Evolutionary conservation across 331 rosid species (phyloP).

Genomic region (Erythrophleum ivorense): DNA sequence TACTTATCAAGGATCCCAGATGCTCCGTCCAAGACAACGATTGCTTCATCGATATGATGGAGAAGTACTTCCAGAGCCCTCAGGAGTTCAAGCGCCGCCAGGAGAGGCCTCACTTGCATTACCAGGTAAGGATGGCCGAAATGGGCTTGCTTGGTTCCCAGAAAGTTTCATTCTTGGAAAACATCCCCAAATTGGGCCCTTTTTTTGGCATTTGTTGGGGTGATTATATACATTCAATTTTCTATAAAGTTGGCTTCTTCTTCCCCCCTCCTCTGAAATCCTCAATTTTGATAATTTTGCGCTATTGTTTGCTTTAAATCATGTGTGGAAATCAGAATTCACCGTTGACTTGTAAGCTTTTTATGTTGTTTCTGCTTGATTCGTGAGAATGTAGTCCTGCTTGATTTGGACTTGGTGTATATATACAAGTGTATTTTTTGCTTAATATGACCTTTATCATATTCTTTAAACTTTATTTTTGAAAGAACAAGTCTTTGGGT

Average conservation of each 20-base stretch:
- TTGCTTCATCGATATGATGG: slow-evolving; percentile 97
- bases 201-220: neutral
- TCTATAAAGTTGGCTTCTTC: neutral
- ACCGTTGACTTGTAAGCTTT: too few relatives aligned
- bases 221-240: neutral
- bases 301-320: neutral
- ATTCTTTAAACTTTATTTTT: neutral
- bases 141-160: neutral
- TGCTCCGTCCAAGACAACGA: slow-evolving; percentile 84
- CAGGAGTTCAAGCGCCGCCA: slow-evolving; percentile 72
- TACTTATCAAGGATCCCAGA: slow-evolving; percentile 81
- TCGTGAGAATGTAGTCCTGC: neutral
- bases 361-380: neutral
- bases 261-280: neutral
- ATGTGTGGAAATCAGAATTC: neutral
- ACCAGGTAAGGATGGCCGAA: slow-evolving; percentile 60
- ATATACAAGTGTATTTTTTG: neutral
- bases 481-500: neutral
- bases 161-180: neutral
- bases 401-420: neutral
- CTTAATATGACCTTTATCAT: neutral
- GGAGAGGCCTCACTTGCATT: slow-evolving; percentile 85
- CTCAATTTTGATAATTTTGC: neutral
- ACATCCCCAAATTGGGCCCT: neutral
- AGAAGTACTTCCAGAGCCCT: slow-evolving; percentile 71